A percentile compares a stretch with the other conserved stretches of the same genome.
Conservation (phyloP, 2,329 filamentous ascomycete species). For the Dryadomyces sulphureus region DNA sequence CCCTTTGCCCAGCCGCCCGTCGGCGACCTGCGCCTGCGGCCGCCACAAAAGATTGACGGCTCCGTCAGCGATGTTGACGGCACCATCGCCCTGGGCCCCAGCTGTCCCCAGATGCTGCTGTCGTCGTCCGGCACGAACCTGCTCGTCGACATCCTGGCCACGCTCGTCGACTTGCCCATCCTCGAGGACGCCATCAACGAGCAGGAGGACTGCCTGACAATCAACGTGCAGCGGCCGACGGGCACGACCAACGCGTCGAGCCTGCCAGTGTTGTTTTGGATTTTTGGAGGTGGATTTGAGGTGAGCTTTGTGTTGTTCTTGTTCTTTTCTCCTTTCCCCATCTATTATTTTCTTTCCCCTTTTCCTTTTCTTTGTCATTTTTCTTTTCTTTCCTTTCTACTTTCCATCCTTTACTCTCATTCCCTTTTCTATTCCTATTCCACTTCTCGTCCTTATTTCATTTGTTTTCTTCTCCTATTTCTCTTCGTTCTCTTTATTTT, state of each 20-base stretch:
- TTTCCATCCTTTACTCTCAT: too few species aligned
- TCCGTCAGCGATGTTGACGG: slow-evolving; percentile 47
- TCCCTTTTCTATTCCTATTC: too few species aligned
- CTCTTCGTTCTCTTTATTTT: too few species aligned
- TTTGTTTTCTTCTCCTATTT: too few species aligned
- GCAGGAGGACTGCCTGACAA: slow-evolving; percentile 48
- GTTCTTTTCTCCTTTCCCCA: background rate
- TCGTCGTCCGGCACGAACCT: slow-evolving; percentile 31
- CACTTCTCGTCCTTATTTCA: too few species aligned
- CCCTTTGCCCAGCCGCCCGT: slow-evolving; percentile 60
- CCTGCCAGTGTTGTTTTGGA: slow-evolving; percentile 56
- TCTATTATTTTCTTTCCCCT: background rate
- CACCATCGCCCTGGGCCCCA: slow-evolving; percentile 32
- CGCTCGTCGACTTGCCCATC: slow-evolving; percentile 37
- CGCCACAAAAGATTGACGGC: slow-evolving; percentile 45
- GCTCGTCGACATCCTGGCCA: slow-evolving; percentile 29
- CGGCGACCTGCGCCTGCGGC: slow-evolving; percentile 51
- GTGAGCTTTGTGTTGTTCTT: slow-evolving; percentile 5
- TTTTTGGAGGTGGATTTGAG: slow-evolving; percentile 53
- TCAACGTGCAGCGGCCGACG: slow-evolving; percentile 43
- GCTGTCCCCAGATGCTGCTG: slow-evolving; percentile 60
- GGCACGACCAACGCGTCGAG: slow-evolving; percentile 39
- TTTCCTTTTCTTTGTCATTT: slow-evolving; percentile 1
- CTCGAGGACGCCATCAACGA: slow-evolving; percentile 38
- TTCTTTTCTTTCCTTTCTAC: background rate